Evolutionary conservation across 768 basidiomycete genomes (phyloP).

Genomic region (Pleurotus cornucopiae): DNA sequence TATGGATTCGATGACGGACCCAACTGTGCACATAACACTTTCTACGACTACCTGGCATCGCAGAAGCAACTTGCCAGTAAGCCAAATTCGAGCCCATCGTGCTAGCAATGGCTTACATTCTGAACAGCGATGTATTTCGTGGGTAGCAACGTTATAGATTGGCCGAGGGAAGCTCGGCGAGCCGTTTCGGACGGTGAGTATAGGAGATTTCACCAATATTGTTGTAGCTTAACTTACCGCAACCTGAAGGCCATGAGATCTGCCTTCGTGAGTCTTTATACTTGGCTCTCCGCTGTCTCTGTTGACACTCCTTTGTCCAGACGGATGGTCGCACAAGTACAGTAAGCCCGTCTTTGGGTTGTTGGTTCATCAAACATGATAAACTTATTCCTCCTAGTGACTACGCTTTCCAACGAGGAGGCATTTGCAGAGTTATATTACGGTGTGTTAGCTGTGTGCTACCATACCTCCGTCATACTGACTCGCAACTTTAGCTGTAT

Average conservation of each 20-base stretch:
- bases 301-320: conserved; percentile 18
- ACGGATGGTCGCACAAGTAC: conserved; percentile 53
- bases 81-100: conserved; percentile 18
- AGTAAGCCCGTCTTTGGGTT: conserved; percentile 28
- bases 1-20: conserved; percentile 66
- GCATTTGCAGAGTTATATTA: conserved; percentile 81
- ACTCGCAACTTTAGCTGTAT: neutral
- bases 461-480: neutral
- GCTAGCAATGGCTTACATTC: neutral
- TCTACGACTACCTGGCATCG: conserved; percentile 48
- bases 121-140: conserved; percentile 55
- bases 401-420: conserved; percentile 53
- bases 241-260: conserved; percentile 45
- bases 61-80: conserved; percentile 59
- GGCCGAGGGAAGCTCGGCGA: conserved; percentile 53
- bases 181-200: conserved; percentile 43
- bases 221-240: neutral
- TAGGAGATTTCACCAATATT: neutral
- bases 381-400: conserved; percentile 33
- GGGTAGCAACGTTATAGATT: conserved; percentile 53
- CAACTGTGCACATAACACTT: conserved; percentile 59
- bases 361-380: too few relatives aligned
- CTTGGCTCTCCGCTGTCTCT: neutral
- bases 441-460: conserved; percentile 30
- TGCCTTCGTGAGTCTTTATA: conserved; percentile 46